phyloP scores from a whole-genome alignment of 2,329 filamentous ascomycete genomes.

The Chrysosporium queenslandicum region DNA sequence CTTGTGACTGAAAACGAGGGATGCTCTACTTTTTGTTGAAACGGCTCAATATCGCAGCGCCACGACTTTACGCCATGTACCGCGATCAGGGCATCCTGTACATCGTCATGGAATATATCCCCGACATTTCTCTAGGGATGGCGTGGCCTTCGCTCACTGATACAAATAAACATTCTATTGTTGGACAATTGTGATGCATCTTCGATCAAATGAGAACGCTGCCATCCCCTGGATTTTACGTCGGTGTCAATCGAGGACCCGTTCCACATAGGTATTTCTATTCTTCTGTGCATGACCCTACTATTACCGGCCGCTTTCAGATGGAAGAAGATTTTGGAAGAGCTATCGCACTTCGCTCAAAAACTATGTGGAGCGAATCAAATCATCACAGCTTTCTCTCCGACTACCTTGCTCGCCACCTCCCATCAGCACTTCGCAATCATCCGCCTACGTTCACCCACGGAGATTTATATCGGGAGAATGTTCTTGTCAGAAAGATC shows the following conservation, averaged over 20 bases:
- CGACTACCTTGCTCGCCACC: slow-evolving; percentile 21
- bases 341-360: slow-evolving; percentile 22
- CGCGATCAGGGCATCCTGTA: not conserved
- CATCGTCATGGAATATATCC: slow-evolving; percentile 10
- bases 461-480: slow-evolving; percentile 25
- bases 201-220: slow-evolving; percentile 22
- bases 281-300: slow-evolving; percentile 18
- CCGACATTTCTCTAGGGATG: slow-evolving; percentile 8
- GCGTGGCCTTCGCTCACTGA: slow-evolving; percentile 17
- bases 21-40: slow-evolving; percentile 26
- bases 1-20: slow-evolving; percentile 21
- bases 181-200: slow-evolving; percentile 16
- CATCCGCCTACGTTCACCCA: slow-evolving; percentile 24
- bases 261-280: slow-evolving; percentile 25
- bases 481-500: slow-evolving; percentile 22
- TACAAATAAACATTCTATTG: slow-evolving; percentile 16
- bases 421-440: slow-evolving; percentile 20
- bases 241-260: slow-evolving; percentile 20
- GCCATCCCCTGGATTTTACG: slow-evolving; percentile 21
- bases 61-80: slow-evolving; percentile 14
- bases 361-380: slow-evolving; percentile 12
- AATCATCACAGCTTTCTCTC: slow-evolving; percentile 19
- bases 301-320: slow-evolving; percentile 23
- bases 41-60: slow-evolving; percentile 22
- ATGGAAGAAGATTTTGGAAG: slow-evolving; percentile 23